Conservation (phyloP, 169 alveolate species). For the Plasmodium sp. region DNA sequence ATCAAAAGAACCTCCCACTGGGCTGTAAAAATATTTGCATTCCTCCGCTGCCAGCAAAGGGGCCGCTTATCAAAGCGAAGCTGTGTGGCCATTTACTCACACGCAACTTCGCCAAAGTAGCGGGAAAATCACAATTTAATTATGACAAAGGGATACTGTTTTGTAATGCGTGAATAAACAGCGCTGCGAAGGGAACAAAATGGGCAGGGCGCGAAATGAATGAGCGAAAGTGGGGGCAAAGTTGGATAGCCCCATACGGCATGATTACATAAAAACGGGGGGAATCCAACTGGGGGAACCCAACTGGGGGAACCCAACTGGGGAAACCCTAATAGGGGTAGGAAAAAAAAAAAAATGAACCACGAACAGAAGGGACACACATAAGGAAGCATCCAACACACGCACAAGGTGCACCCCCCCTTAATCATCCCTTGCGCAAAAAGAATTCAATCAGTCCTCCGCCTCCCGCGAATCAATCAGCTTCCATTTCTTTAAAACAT, state of each 20-base stretch:
- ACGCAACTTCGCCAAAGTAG: not conserved
- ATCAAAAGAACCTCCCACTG: not conserved
- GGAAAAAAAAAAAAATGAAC: not conserved
- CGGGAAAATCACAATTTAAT: not conserved
- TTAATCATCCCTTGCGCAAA: not conserved
- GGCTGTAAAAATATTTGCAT: not conserved
- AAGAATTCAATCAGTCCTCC: constrained; percentile 9
- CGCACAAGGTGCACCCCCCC: not conserved
- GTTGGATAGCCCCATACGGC: not conserved
- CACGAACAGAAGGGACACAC: not conserved
- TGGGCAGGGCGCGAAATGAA: not conserved
- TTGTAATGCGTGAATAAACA: not conserved
- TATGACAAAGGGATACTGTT: not conserved
- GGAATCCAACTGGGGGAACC: not conserved
- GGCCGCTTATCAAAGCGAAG: not conserved
- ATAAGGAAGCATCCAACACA: not conserved
- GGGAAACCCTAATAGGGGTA: not conserved
- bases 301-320: not conserved
- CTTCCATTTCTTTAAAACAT: constrained; percentile 65
- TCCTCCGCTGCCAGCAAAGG: not conserved
- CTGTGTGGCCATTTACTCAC: not conserved
- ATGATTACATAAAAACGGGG: not conserved
- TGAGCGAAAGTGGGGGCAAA: not conserved
- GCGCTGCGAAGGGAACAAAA: not conserved
- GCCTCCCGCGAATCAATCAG: constrained; percentile 2